Evolutionary conservation across 768 basidiomycete genomes (phyloP).

Genomic region (Ephemerocybe angulata): DNA sequence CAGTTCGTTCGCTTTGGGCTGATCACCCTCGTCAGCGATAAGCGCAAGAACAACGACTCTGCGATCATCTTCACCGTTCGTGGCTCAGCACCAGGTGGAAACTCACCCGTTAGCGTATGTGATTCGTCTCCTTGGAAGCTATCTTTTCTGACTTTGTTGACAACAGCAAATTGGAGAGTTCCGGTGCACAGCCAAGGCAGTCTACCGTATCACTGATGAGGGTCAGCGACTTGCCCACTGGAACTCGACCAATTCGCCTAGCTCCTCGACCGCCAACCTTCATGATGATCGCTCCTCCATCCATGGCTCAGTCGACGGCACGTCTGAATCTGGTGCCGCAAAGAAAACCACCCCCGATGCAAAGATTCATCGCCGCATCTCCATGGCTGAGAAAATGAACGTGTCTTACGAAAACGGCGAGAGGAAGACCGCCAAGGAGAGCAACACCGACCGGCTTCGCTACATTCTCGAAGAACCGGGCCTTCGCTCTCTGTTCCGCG

Average conservation of each 20-base stretch:
- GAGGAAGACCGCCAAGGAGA: constrained; percentile 68
- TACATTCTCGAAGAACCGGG: constrained; percentile 93
- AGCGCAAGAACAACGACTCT: constrained; percentile 86
- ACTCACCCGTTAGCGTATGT: constrained; percentile 71
- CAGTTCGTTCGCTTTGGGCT: constrained; percentile 96
- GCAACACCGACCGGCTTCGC: constrained; percentile 85
- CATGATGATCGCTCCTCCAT: constrained; percentile 58
- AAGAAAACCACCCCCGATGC: constrained; percentile 34
- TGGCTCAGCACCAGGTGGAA: constrained; percentile 70
- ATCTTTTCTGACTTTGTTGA: constrained; percentile 14
- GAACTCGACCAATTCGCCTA: constrained; percentile 66
- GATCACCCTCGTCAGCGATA: constrained; percentile 84
- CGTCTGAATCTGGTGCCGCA: constrained; percentile 21
- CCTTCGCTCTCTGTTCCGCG: constrained; percentile 86
- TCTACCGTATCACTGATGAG: constrained; percentile 93
- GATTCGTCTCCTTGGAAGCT: constrained; percentile 11
- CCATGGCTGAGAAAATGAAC: constrained; percentile 71
- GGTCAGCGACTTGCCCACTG: constrained; percentile 84
- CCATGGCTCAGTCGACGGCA: constrained; percentile 42
- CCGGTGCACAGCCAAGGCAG: constrained; percentile 91
- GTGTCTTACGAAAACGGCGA: constrained; percentile 50
- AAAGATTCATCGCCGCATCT: constrained; percentile 76
- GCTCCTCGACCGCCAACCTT: constrained; percentile 62
- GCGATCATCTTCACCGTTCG: constrained; percentile 92
- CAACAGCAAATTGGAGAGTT: constrained; percentile 89